Conservation (phyloP, 2,329 filamentous ascomycete genomes). For the Fusarium pseudograminearum region DNA sequence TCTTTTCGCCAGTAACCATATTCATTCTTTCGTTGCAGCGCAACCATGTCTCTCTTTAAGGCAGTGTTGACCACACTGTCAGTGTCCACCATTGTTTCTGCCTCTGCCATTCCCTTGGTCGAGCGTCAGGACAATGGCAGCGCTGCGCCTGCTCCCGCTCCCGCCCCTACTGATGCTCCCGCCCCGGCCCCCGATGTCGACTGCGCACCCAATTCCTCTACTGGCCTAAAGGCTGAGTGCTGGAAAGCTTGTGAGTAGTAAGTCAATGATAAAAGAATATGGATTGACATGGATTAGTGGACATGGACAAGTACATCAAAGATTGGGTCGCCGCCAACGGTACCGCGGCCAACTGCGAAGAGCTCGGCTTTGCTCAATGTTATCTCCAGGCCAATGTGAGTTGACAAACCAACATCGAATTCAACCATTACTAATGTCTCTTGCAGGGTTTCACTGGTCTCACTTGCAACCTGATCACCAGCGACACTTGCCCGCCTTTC, state of each 20-base stretch:
- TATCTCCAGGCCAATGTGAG: constrained; percentile 23
- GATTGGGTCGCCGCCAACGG: constrained; percentile 26
- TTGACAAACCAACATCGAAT: fast-evolving
- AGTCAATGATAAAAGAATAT: fast-evolving
- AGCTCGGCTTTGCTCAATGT: constrained; percentile 27
- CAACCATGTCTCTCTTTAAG: constrained; percentile 19
- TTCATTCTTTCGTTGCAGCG: constrained; percentile 4
- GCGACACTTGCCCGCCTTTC: constrained; percentile 28
- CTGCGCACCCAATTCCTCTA: constrained; percentile 12
- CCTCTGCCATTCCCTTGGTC: constrained; percentile 14
- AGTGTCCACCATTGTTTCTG: constrained; percentile 14
- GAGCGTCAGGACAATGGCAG: constrained; percentile 5
- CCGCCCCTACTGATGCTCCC: not conserved
- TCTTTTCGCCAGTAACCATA: not conserved
- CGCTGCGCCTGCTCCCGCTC: not conserved
- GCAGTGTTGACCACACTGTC: constrained; percentile 7
- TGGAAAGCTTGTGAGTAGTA: constrained; percentile 20
- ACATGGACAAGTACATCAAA: constrained; percentile 30
- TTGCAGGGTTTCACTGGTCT: constrained; percentile 14
- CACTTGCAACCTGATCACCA: constrained; percentile 24
- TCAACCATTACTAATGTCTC: fast-evolving
- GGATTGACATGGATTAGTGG: constrained; percentile 7
- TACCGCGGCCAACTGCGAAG: constrained; percentile 10
- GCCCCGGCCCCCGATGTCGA: constrained; percentile 6
- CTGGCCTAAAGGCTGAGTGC: constrained; percentile 22